phyloP scores from a whole-genome alignment of 768 basidiomycete genomes.

The Naganishia kalamii region DNA sequence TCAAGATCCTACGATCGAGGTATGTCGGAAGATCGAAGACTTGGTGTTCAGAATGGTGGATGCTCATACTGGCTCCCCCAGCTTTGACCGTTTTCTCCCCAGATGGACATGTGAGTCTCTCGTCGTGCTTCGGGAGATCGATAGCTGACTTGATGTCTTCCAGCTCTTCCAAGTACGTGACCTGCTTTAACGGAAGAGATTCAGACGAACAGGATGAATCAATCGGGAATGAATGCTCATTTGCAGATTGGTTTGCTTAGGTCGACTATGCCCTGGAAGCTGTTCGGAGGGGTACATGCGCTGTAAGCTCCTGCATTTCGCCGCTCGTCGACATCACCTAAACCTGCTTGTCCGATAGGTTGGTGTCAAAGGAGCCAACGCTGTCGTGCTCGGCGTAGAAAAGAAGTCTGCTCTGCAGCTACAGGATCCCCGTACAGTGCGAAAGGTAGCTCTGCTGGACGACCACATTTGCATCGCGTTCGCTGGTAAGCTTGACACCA shows the following conservation, averaged over 20 bases:
- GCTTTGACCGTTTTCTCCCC: constrained; percentile 97
- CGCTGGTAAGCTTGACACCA: constrained; percentile 60
- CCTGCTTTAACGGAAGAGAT: constrained; percentile 18
- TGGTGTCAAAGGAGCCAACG: constrained; percentile 87
- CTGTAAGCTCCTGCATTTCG: constrained; percentile 59
- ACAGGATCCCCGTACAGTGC: constrained; percentile 93
- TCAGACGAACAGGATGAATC: not conserved
- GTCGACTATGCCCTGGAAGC: constrained; percentile 99
- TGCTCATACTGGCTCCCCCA: constrained; percentile 42
- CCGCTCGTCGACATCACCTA: constrained; percentile 13
- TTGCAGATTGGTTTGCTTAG: constrained; percentile 51
- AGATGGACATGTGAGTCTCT: constrained; percentile 75
- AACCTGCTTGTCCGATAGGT: constrained; percentile 54
- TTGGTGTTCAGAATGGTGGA: not conserved
- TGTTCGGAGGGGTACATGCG: constrained; percentile 92
- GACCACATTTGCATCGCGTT: constrained; percentile 96
- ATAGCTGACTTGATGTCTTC: not conserved
- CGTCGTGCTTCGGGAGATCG: not conserved
- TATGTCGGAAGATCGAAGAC: constrained; percentile 42
- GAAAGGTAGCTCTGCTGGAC: constrained; percentile 97
- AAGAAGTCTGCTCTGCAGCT: constrained; percentile 97
- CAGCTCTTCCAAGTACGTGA: constrained; percentile 66
- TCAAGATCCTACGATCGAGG: constrained; percentile 96
- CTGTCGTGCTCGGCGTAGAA: constrained; percentile 94
- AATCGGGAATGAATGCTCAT: not conserved